phyloP scores from a whole-genome alignment of 23 red algal species.

The Chondrus crispus region DNA sequence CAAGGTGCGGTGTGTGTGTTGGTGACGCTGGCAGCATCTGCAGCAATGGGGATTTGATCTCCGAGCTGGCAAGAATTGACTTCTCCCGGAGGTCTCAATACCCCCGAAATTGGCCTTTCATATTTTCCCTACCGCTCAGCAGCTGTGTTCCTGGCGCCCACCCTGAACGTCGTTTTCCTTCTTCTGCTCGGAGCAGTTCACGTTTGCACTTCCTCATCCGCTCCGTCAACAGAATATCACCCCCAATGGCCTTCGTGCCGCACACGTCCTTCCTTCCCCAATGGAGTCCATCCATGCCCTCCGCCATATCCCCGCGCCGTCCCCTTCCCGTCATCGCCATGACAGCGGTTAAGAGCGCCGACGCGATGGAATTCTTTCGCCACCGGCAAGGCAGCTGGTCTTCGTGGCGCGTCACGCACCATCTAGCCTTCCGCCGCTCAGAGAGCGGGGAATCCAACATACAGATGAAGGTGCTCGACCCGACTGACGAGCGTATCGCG shows the following conservation, averaged over 20 bases:
- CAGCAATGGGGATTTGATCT: no score
- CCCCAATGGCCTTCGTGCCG: constrained; percentile 13
- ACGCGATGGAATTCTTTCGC: constrained; percentile 97
- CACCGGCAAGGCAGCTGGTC: constrained; percentile 79
- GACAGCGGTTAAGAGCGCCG: constrained; percentile 17
- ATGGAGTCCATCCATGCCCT: no score
- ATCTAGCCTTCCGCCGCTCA: constrained; percentile 89
- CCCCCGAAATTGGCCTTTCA: no score
- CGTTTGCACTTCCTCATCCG: not conserved
- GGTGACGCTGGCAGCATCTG: no score
- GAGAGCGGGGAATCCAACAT: constrained; percentile 88
- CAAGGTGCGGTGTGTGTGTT: no score
- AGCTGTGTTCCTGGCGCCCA: no score
- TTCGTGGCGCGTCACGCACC: constrained; percentile 92
- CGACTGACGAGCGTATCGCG: constrained; percentile 69
- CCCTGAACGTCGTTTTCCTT: no score
- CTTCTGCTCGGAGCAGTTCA: not conserved
- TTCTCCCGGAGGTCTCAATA: no score
- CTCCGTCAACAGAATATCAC: not conserved
- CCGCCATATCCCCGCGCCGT: not conserved
- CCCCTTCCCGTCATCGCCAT: not conserved
- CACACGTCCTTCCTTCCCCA: not conserved
- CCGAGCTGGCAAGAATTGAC: no score
- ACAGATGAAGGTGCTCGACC: constrained; percentile 60
- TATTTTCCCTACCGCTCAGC: no score